Conservation (phyloP, 2,329 filamentous ascomycete genomes). For the Corniculantispora saksenae region DNA sequence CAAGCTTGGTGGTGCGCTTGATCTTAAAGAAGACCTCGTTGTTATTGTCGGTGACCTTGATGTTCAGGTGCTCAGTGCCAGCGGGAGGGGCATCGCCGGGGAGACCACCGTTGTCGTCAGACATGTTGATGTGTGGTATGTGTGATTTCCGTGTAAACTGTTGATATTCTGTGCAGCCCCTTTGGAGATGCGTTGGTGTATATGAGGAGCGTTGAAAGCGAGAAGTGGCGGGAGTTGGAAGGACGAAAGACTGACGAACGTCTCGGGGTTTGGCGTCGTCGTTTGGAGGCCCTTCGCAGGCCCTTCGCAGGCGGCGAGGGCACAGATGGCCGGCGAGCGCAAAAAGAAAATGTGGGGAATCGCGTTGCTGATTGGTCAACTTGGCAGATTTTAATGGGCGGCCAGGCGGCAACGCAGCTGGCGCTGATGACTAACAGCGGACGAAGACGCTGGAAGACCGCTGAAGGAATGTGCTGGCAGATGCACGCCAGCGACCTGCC, state of each 20-base stretch:
- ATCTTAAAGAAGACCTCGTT: constrained; percentile 99
- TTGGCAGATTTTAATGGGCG: background rate
- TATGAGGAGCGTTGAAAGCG: background rate
- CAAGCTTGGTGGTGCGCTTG: constrained; percentile 91
- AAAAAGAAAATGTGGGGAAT: constrained; percentile 9
- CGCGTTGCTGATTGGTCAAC: background rate
- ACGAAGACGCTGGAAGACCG: constrained; percentile 12
- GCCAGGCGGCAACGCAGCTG: background rate
- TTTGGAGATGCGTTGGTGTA: background rate
- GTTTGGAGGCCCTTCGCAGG: constrained; percentile 3
- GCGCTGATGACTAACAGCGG: constrained; percentile 8
- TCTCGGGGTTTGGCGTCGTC: constrained; percentile 2
- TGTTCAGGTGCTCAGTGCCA: constrained; percentile 85
- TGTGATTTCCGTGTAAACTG: background rate
- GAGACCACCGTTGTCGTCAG: constrained; percentile 53
- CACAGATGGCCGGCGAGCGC: background rate
- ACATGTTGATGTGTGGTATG: constrained; percentile 41
- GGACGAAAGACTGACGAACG: background rate
- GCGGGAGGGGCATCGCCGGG: constrained; percentile 45
- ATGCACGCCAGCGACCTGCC: background rate
- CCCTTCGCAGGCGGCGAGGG: background rate
- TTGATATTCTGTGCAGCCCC: background rate
- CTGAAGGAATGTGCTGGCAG: background rate
- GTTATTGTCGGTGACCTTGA: constrained; percentile 99
- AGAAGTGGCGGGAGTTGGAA: background rate